Conservation (phyloP, 2,329 filamentous ascomycete genomes). For the Talaromyces sp. region DNA sequence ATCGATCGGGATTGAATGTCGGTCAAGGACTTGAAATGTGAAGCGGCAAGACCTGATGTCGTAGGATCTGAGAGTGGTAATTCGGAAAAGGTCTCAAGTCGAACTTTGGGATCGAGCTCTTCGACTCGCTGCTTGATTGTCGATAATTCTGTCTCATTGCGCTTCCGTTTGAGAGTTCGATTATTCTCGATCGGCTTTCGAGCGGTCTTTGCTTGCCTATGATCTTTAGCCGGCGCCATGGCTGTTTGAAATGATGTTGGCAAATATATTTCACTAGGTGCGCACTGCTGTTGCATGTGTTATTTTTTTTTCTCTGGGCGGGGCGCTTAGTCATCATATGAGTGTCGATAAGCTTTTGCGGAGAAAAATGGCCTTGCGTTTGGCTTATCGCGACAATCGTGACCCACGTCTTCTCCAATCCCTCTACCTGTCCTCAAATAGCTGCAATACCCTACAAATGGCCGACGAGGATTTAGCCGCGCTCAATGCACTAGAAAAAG, state of each 20-base stretch:
- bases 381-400: constrained; percentile 5
- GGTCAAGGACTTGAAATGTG: constrained; percentile 85
- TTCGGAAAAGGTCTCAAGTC: constrained; percentile 70
- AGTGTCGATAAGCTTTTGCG: constrained; percentile 28
- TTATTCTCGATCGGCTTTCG: constrained; percentile 28
- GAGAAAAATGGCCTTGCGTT: constrained; percentile 6
- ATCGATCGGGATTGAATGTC: constrained; percentile 91
- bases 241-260: neutral
- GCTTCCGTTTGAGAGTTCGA: constrained; percentile 44
- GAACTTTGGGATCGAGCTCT: constrained; percentile 44
- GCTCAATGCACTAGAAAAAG: constrained; percentile 74
- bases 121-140: constrained; percentile 42
- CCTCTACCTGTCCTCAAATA: neutral
- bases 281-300: neutral
- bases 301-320: constrained; percentile 20
- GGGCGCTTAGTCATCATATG: constrained; percentile 34
- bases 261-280: too few species aligned
- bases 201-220: constrained; percentile 6
- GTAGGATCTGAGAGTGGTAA: constrained; percentile 84
- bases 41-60: constrained; percentile 71
- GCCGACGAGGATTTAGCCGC: constrained; percentile 68
- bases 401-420: constrained; percentile 8
- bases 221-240: constrained; percentile 33
- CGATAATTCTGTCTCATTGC: constrained; percentile 43
- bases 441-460: constrained; percentile 31